Evolutionary conservation across 306 rosid genomes (phyloP).

Genomic region (Quercus ilex): DNA sequence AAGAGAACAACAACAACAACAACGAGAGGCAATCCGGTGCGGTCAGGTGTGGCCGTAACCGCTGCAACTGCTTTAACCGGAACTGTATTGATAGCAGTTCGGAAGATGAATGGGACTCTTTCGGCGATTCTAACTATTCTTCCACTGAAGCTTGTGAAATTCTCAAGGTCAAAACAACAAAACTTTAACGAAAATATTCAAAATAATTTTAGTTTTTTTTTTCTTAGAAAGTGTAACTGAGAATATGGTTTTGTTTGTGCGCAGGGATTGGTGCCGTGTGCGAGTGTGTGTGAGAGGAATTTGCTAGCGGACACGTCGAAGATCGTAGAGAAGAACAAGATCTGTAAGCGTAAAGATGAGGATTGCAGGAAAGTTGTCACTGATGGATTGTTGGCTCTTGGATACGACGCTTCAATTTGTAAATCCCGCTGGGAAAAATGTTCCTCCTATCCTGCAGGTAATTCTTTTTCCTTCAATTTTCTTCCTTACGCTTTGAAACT

Average conservation of each 20-base stretch:
- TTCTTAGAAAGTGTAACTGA: background rate
- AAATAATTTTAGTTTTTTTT: background rate
- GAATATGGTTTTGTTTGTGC: background rate
- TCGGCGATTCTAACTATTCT: constrained; percentile 38
- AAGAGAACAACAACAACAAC: constrained; percentile 38
- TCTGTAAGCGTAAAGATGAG: constrained; percentile 60
- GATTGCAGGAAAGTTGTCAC: constrained; percentile 43
- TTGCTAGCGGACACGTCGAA: constrained; percentile 67
- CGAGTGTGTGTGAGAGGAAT: constrained; percentile 57
- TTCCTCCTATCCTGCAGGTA: constrained; percentile 64
- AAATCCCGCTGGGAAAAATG: constrained; percentile 92
- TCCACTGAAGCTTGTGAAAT: constrained; percentile 56
- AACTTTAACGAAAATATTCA: background rate
- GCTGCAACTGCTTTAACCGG: constrained; percentile 70
- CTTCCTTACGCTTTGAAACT: background rate
- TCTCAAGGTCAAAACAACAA: constrained; percentile 47
- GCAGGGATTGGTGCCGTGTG: constrained; percentile 61
- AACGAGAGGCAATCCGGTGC: constrained; percentile 50
- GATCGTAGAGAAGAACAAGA: constrained; percentile 79
- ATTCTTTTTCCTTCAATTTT: background rate
- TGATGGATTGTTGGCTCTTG: constrained; percentile 49
- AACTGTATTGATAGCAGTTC: constrained; percentile 50
- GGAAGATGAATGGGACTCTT: constrained; percentile 50
- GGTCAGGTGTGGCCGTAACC: constrained; percentile 48
- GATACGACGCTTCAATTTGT: constrained; percentile 83